These are phyloP conservation scores for Hyaloscypha finlandica DNA, from an alignment of 495 filamentous ascomycete species.

Conservation along the genomic window DNA sequence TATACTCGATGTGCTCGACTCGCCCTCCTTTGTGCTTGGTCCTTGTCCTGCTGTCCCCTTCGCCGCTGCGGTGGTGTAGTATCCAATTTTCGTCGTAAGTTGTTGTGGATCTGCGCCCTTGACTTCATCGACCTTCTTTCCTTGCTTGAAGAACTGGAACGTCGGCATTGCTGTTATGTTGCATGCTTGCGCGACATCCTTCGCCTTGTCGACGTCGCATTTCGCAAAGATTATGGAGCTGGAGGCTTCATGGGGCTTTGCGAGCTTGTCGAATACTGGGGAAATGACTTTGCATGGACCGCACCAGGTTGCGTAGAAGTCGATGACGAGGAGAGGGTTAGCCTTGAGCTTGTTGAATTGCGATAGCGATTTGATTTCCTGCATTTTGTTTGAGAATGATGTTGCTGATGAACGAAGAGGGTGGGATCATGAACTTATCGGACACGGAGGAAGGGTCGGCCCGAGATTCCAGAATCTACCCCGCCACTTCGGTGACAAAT, in stretches of 20 bases:
- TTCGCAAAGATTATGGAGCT: conserved; percentile 70
- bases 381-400: conserved; percentile 21
- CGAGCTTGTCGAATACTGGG: conserved; percentile 55
- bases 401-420: background rate
- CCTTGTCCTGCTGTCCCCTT: conserved; percentile 14
- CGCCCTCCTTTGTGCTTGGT: conserved; percentile 2
- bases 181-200: conserved; percentile 73
- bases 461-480: background rate
- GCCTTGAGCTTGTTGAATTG: conserved; percentile 29
- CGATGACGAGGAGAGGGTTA: conserved; percentile 47
- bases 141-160: conserved; percentile 80
- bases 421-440: background rate
- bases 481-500: background rate
- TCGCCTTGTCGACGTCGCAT: conserved; percentile 83
- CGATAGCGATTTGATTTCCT: conserved; percentile 31
- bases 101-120: conserved; percentile 63
- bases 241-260: conserved; percentile 17
- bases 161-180: conserved; percentile 93
- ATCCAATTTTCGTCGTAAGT: conserved; percentile 30
- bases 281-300: conserved; percentile 90
- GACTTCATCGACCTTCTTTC: conserved; percentile 65
- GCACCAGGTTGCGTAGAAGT: conserved; percentile 91
- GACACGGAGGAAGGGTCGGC: background rate
- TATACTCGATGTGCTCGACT: background rate
- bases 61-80: conserved; percentile 19